phyloP scores from a whole-genome alignment of 2,329 filamentous ascomycete species.

The Colletotrichum higginsianum region DNA sequence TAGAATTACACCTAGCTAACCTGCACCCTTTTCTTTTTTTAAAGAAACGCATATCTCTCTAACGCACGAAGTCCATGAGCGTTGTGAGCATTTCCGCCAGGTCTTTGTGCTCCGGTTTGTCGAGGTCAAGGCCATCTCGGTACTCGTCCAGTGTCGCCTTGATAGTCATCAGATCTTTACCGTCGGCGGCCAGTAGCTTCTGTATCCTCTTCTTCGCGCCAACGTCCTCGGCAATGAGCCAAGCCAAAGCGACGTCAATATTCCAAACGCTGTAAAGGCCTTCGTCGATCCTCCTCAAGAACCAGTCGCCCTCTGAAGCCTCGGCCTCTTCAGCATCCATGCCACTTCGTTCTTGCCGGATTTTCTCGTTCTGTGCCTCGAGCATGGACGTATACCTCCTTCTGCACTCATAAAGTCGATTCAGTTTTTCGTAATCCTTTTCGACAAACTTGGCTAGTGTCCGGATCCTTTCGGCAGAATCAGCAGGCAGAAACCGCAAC shows the following conservation, averaged over 20 bases:
- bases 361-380: constrained; percentile 72
- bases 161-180: constrained; percentile 75
- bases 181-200: constrained; percentile 75
- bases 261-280: constrained; percentile 88
- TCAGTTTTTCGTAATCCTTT: constrained; percentile 90
- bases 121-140: constrained; percentile 66
- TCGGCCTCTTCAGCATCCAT: constrained; percentile 69
- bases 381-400: constrained; percentile 78
- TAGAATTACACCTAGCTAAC: constrained; percentile 15
- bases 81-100: constrained; percentile 69
- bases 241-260: constrained; percentile 88
- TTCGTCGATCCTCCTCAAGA: constrained; percentile 83
- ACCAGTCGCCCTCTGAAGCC: constrained; percentile 77
- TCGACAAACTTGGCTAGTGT: constrained; percentile 95
- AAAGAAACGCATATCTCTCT: neutral
- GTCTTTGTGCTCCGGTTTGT: constrained; percentile 72
- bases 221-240: constrained; percentile 91
- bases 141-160: constrained; percentile 77
- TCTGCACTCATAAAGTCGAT: constrained; percentile 79
- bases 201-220: constrained; percentile 78
- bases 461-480: constrained; percentile 84
- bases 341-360: constrained; percentile 59
- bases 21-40: neutral
- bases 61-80: constrained; percentile 64
- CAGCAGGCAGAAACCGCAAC: constrained; percentile 82